These are phyloP conservation scores for Diophrys appendiculata DNA, from an alignment of 73 alveolate genomes.

Conservation along the genomic window DNA sequence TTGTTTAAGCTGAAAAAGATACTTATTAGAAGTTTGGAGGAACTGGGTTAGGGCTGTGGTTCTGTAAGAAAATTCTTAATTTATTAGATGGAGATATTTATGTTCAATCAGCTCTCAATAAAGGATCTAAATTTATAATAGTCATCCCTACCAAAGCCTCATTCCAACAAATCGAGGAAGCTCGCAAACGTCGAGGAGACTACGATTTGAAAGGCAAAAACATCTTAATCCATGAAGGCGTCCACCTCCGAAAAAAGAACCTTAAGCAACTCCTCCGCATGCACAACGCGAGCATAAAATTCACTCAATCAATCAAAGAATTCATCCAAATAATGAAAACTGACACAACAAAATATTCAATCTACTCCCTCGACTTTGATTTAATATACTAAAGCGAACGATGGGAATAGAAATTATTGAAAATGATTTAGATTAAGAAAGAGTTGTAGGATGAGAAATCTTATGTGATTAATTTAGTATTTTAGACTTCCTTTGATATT, in stretches of 20 bases:
- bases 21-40: conserved; percentile 8
- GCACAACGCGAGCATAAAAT: neutral
- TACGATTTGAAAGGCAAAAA: neutral
- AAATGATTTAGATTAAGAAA: neutral
- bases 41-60: conserved; percentile 9
- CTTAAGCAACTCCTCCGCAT: neutral
- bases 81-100: neutral
- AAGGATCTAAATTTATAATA: neutral
- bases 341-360: neutral
- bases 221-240: neutral
- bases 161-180: neutral
- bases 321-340: no score
- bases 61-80: conserved; percentile 4
- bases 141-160: neutral
- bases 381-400: neutral
- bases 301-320: neutral
- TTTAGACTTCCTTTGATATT: neutral
- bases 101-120: neutral
- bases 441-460: neutral
- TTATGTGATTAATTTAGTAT: neutral
- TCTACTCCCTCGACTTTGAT: neutral
- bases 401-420: neutral
- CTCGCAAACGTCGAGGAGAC: neutral
- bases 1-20: neutral
- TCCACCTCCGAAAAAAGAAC: neutral